Conservation (phyloP, 2,329 filamentous ascomycete genomes). For the Monascus ruber region DNA sequence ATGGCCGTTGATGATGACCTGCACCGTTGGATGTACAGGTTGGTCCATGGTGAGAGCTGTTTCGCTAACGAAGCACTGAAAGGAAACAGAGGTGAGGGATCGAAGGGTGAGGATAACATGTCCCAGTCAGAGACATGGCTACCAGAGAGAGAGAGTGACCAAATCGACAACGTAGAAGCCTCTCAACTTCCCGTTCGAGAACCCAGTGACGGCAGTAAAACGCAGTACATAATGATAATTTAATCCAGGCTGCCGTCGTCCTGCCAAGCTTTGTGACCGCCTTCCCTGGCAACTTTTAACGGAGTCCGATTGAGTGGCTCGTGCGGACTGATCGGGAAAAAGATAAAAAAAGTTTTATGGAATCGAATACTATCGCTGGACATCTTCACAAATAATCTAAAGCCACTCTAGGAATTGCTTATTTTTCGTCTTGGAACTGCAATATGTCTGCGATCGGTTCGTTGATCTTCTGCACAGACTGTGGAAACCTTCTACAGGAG, state of each 20-base stretch:
- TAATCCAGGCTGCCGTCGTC: background rate
- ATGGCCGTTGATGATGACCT: constrained; percentile 32
- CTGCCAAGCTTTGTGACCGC: background rate
- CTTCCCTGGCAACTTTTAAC: background rate
- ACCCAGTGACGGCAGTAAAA: background rate
- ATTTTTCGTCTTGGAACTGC: background rate
- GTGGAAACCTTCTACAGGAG: constrained; percentile 76
- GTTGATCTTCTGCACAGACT: constrained; percentile 84
- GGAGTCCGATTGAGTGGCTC: background rate
- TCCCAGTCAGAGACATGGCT: constrained; percentile 24
- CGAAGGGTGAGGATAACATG: constrained; percentile 13
- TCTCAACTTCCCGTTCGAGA: background rate
- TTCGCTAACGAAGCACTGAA: constrained; percentile 6
- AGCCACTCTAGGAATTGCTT: background rate
- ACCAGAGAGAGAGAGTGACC: constrained; percentile 3
- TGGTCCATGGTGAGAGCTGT: constrained; percentile 27
- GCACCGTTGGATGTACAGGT: constrained; percentile 26
- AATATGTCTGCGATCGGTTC: constrained; percentile 81
- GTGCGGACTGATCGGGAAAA: constrained; percentile 9
- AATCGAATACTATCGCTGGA: too few species aligned
- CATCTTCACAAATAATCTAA: background rate
- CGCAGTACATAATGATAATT: too few species aligned
- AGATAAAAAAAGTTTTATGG: background rate
- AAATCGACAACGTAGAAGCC: background rate
- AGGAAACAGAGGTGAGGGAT: constrained; percentile 11